Conservation (phyloP, 2,329 filamentous ascomycete species). For the Clonostachys chloroleuca region DNA sequence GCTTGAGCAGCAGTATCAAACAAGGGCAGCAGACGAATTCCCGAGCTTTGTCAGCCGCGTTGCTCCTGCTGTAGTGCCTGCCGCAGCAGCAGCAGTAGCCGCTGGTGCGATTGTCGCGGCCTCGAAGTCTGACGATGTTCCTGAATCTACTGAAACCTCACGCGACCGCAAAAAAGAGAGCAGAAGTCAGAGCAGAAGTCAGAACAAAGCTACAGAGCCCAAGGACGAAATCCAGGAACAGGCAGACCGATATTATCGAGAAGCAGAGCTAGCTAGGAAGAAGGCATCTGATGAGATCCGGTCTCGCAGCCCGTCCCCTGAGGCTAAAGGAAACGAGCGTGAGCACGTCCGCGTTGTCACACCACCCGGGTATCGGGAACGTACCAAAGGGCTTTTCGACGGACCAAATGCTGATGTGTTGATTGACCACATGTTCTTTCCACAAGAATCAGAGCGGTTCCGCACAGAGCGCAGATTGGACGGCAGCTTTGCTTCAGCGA, state of each 20-base stretch:
- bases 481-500: neutral
- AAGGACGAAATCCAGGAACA: slow-evolving; percentile 49
- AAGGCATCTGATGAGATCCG: slow-evolving; percentile 49
- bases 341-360: slow-evolving; percentile 43
- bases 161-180: slow-evolving; percentile 11
- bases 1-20: slow-evolving; percentile 23
- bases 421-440: slow-evolving; percentile 55
- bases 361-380: slow-evolving; percentile 35
- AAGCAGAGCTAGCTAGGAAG: slow-evolving; percentile 47
- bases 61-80: slow-evolving; percentile 40
- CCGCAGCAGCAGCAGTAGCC: slow-evolving; percentile 39
- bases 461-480: slow-evolving; percentile 40
- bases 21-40: slow-evolving; percentile 9
- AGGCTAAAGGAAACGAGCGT: slow-evolving; percentile 25
- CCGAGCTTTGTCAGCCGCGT: slow-evolving; percentile 33
- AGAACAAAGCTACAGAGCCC: slow-evolving; percentile 5
- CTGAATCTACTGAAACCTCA: slow-evolving; percentile 24
- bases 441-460: slow-evolving; percentile 40
- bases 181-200: neutral
- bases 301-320: slow-evolving; percentile 45
- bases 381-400: slow-evolving; percentile 46
- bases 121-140: slow-evolving; percentile 24
- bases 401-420: slow-evolving; percentile 60
- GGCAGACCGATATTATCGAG: slow-evolving; percentile 54
- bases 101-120: slow-evolving; percentile 40